phyloP scores from a whole-genome alignment of 139 green algal genomes.

The Picochlorum sp. region DNA sequence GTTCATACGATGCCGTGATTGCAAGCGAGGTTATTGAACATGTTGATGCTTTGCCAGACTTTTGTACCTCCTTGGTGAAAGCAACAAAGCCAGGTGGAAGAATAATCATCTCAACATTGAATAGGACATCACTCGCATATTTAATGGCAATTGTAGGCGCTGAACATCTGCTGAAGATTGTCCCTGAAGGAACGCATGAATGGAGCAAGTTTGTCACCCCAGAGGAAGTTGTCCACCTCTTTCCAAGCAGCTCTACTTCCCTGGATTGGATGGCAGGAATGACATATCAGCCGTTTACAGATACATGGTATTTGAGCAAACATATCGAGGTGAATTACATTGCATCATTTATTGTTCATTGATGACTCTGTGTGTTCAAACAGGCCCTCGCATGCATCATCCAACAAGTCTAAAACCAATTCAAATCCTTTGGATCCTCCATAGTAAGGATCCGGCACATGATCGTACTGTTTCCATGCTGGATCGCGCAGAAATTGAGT shows the following conservation, averaged over 20 bases:
- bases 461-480: constrained; percentile 21
- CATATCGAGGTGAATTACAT: constrained; percentile 77
- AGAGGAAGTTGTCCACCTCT: constrained; percentile 60
- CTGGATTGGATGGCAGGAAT: constrained; percentile 54
- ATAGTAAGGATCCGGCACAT: constrained; percentile 92
- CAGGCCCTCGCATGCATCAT: constrained; percentile 71
- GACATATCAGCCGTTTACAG: constrained; percentile 33
- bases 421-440: constrained; percentile 46
- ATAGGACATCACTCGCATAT: constrained; percentile 70
- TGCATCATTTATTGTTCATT: constrained; percentile 32
- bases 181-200: constrained; percentile 71
- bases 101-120: constrained; percentile 80
- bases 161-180: constrained; percentile 62
- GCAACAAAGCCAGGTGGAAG: constrained; percentile 26
- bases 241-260: constrained; percentile 15
- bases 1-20: constrained; percentile 41
- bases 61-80: constrained; percentile 26
- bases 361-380: constrained; percentile 27
- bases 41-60: constrained; percentile 37
- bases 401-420: constrained; percentile 77
- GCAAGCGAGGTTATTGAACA: constrained; percentile 69
- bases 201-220: constrained; percentile 87
- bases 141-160: constrained; percentile 72
- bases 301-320: constrained; percentile 37
- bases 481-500: constrained; percentile 38